phyloP scores from a whole-genome alignment of 2,329 filamentous ascomycete genomes.

The Xylaria sp. region DNA sequence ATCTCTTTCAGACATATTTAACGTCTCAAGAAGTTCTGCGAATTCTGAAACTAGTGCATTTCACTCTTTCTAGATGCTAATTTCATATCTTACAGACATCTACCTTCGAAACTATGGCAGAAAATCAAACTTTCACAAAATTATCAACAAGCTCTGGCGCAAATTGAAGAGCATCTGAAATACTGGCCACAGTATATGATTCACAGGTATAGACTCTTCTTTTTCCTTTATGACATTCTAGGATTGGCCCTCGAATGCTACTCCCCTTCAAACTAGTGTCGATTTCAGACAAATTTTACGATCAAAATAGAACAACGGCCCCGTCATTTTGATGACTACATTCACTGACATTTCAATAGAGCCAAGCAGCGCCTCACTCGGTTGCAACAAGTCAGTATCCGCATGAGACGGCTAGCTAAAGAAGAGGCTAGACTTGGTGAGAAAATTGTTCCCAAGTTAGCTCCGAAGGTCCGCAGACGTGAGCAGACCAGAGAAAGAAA shows the following conservation, averaged over 20 bases:
- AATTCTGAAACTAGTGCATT: neutral
- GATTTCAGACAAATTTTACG: neutral
- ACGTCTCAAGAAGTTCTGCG: neutral
- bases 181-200: conserved; percentile 89
- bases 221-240: neutral
- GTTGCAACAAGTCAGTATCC: conserved; percentile 89
- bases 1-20: neutral
- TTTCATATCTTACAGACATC: conserved; percentile 62
- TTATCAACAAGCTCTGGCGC: conserved; percentile 87
- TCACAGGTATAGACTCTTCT: conserved; percentile 30
- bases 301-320: neutral
- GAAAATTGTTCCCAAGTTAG: conserved; percentile 85
- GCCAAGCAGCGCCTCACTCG: conserved; percentile 84
- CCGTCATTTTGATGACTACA: neutral
- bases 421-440: conserved; percentile 93
- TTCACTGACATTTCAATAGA: conserved; percentile 65
- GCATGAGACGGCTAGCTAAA: conserved; percentile 80
- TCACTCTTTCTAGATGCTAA: conserved; percentile 58
- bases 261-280: no score
- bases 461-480: conserved; percentile 85
- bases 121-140: conserved; percentile 89
- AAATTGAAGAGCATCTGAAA: conserved; percentile 85
- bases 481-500: conserved; percentile 82
- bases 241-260: neutral
- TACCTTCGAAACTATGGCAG: conserved; percentile 95